phyloP scores from a whole-genome alignment of 2,329 filamentous ascomycete genomes.

The Calonectria hawksworthii region DNA sequence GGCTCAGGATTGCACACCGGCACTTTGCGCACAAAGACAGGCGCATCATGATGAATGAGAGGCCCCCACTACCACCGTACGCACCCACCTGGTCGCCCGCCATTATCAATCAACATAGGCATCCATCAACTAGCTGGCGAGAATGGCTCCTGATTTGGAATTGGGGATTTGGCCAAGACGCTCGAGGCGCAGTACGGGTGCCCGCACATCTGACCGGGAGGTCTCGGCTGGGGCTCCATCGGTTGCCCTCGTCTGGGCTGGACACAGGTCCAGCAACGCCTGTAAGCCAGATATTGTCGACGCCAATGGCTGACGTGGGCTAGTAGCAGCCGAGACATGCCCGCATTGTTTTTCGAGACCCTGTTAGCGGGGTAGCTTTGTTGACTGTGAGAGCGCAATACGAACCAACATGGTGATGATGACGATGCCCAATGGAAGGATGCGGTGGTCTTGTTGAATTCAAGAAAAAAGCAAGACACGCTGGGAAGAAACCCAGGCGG shows the following conservation, averaged over 20 bases:
- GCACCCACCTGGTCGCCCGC: not conserved
- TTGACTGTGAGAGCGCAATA: not conserved
- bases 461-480: no score
- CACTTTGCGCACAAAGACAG: not conserved
- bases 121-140: not conserved
- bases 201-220: not conserved
- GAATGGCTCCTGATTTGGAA: slow-evolving; percentile 2
- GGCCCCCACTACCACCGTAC: not conserved
- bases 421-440: not conserved
- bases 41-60: not conserved
- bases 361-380: not conserved
- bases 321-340: not conserved
- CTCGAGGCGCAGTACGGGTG: not conserved
- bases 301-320: slow-evolving; percentile 28
- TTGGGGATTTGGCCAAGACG: not conserved
- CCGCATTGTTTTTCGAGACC: not conserved
- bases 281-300: slow-evolving; percentile 22
- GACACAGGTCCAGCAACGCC: slow-evolving; percentile 10
- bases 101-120: not conserved
- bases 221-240: not conserved
- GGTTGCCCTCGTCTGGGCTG: not conserved
- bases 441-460: not conserved
- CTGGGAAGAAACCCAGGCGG: not conserved
- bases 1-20: not conserved
- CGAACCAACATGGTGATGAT: not conserved